phyloP scores from a whole-genome alignment of 768 basidiomycete genomes.

The Tremella fuciformis region DNA sequence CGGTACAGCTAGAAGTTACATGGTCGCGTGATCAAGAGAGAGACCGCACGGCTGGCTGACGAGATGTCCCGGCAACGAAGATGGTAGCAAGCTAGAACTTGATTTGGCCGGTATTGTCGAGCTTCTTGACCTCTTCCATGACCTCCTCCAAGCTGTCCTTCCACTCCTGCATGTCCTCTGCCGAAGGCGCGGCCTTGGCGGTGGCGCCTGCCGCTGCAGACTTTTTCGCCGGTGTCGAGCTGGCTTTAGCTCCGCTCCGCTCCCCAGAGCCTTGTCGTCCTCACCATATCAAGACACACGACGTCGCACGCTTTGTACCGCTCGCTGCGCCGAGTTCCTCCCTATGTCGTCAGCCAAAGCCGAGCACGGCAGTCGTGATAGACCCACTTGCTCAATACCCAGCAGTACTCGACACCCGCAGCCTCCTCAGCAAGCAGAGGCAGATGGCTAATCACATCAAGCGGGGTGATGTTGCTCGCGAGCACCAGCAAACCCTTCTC shows the following conservation, averaged over 20 bases:
- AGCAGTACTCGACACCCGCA: conserved; percentile 52
- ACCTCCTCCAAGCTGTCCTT: conserved; percentile 82
- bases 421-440: conserved; percentile 93
- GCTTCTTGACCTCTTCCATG: conserved; percentile 69
- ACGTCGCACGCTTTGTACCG: conserved; percentile 95
- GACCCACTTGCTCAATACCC: conserved; percentile 52
- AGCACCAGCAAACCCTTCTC: conserved; percentile 92
- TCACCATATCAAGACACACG: conserved; percentile 83
- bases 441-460: conserved; percentile 97
- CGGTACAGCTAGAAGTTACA: not conserved
- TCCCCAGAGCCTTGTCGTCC: not conserved
- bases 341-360: conserved; percentile 9
- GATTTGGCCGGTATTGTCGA: conserved; percentile 28
- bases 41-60: not conserved
- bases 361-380: not conserved
- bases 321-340: conserved; percentile 94
- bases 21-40: not conserved
- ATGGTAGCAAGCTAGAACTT: conserved; percentile 22
- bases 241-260: not conserved
- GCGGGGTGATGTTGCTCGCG: conserved; percentile 94
- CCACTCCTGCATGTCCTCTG: conserved; percentile 70
- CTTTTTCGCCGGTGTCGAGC: conserved; percentile 39
- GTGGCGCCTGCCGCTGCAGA: conserved; percentile 40
- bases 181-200: conserved; percentile 37
- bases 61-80: not conserved